Evolutionary conservation across 371 early-diverging fungal species (phyloP), one percentile per base, ranked within the genome.

Genomic region (Mucor lusitanicus): DNA sequence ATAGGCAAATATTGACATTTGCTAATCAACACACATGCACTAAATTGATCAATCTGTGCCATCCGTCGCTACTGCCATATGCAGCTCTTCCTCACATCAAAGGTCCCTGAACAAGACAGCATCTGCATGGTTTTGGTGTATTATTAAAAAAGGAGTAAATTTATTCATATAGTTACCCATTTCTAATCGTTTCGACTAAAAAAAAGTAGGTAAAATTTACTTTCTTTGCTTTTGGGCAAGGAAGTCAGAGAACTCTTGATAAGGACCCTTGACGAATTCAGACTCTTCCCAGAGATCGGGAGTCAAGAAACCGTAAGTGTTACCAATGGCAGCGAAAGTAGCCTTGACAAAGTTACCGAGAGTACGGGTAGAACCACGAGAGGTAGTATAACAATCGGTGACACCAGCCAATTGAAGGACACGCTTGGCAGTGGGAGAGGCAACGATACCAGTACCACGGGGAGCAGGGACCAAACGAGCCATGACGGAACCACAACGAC

Each of bases 331-430:
- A 79, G 92, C 90, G 85, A 99, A 95, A 73, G 97, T 95, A 66
- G 99, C 99, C 93, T 98, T 98, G 83, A 99, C 97, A 81, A 99
- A 98, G 95, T 99, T 99, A 84, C 99, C 92, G 63, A 93, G 85
- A 67, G 94, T 93, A 77, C 90, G 90, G 82, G 94, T 93, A 65
- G 93, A 90, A 75, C 99, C 99, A 72, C 92, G 87, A 77, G 98
- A 88, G 68, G 93, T 88, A 77, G 99, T 98, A 91, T 97, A 99
- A 87, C 96, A 94, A 87, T 99, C 99, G 76, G 92, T 89, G 83
- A 99, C 93, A 91, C 99, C 99, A 76, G 99, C 99, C 68, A 99
- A 89, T 86, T 96, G 90, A 76, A 99, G 91, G 66, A 99, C 93
- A 89, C 94, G 97, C 95, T 98, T 98, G 85, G 96, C 94, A 73